A percentile compares a stretch with the other conserved stretches of the same genome.
These are phyloP conservation scores for Solanum etuberosum DNA, from an alignment of 257 asterid genomes.

Conservation along the genomic window DNA sequence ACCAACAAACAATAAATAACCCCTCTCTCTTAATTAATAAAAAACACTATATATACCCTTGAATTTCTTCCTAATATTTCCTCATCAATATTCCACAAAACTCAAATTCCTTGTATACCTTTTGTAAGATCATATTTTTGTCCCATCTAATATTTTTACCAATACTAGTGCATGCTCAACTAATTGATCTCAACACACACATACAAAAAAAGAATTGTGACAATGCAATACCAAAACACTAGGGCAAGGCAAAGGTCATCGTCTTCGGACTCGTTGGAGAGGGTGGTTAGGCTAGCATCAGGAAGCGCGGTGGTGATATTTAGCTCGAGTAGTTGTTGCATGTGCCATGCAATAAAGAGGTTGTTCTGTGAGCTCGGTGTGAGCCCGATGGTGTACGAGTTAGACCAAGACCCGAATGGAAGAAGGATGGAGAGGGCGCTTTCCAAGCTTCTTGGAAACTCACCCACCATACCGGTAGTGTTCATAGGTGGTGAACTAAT, in stretches of 20 bases:
- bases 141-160: neutral
- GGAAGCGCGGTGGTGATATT: conserved; percentile 38
- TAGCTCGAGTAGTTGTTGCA: conserved; percentile 32
- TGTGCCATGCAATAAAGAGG: conserved; percentile 48
- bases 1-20: conserved; percentile 30
- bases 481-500: conserved; percentile 34
- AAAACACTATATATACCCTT: neutral
- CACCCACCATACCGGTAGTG: conserved; percentile 6
- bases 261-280: conserved; percentile 19
- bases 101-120: neutral
- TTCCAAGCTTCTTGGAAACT: conserved; percentile 17
- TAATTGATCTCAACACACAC: no score
- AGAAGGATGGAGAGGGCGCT: conserved; percentile 31
- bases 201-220: neutral
- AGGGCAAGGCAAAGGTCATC: neutral
- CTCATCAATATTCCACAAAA: conserved; percentile 2
- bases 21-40: neutral
- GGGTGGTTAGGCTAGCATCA: conserved; percentile 29
- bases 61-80: neutral
- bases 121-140: neutral
- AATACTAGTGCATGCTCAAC: neutral
- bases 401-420: conserved; percentile 29
- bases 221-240: conserved; percentile 18
- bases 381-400: conserved; percentile 27
- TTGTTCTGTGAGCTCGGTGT: conserved; percentile 36